A percentile compares a stretch with the other conserved stretches of the same genome.
phyloP scores from a whole-genome alignment of 1,139 yeast genomes.

The Zygosaccharomyces sapae region DNA sequence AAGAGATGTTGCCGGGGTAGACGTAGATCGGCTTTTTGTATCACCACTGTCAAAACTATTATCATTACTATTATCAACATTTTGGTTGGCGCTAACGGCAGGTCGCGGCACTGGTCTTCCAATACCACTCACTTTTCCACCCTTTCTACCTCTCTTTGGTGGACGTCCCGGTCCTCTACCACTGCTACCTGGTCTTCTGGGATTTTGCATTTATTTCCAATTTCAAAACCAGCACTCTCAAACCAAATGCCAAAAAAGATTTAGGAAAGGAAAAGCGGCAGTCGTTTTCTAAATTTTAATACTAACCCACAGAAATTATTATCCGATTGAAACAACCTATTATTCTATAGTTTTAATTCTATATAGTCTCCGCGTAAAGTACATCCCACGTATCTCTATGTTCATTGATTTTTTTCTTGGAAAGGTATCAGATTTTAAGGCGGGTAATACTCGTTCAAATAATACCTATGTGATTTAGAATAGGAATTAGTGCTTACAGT shows the following conservation, averaged over 20 bases:
- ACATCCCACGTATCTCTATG: background rate
- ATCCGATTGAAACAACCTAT: background rate
- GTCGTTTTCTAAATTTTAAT: background rate
- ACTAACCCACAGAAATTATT: background rate
- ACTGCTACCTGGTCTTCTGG: conserved; percentile 91
- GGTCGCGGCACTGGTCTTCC: conserved; percentile 1
- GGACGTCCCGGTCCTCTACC: conserved; percentile 40
- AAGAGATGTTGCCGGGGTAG: background rate
- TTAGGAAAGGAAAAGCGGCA: background rate
- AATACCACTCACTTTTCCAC: conserved; percentile 2
- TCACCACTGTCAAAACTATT: conserved; percentile 6
- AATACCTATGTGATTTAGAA: background rate
- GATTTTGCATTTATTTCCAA: conserved; percentile 50
- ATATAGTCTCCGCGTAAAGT: background rate
- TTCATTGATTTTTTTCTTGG: background rate
- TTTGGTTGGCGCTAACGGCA: background rate
- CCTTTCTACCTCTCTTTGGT: conserved; percentile 4
- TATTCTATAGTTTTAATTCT: background rate
- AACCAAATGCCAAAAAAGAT: conserved; percentile 1
- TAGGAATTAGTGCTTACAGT: no score
- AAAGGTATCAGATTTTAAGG: background rate
- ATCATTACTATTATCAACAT: background rate
- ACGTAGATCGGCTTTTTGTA: conserved; percentile 8
- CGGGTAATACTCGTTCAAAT: background rate
- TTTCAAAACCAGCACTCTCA: background rate